Evolutionary conservation across 164 flowering plant genomes (phyloP), one percentile per base, ranked within the genome.

Genomic region (Berberis thunbergii): DNA sequence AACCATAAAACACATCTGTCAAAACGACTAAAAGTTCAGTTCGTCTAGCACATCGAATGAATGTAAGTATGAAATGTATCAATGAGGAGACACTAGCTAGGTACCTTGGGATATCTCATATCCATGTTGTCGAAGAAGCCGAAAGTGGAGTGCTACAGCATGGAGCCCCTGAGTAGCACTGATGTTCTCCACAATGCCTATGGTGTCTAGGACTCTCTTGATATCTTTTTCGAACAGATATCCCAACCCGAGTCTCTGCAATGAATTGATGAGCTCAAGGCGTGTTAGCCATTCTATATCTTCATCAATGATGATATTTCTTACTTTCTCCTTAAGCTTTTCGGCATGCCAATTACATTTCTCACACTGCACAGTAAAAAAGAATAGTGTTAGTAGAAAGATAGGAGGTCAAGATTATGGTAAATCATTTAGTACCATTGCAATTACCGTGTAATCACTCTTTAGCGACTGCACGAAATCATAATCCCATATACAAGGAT

Each of bases 51-150:
- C n/a, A 26, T 26, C 38, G 2, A 11, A 52, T 4, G 26, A 26
- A 26, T 26, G 26, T 26, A 26, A 26, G 26, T 26, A 26, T 26
- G 26, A 26, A 4, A 3, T 4, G 13, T 52, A 52, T 52, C 54
- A 52, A 50, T 50, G 2, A 50, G 12, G 11, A 50, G 11, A 50
- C 8, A 46, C 49, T 46, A 8, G 54, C 54, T 5, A 50, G 11
- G 54, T 49, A 62, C 65, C 65, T 63, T 50, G 57, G 44, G n/a
- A 63, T n/a, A 63, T 12, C 40, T 12, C 13, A 43, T 63, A 63
- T 9, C 45, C 57, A 42, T 58, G 43, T 58, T 58, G 46, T 6
- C 46, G 8, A 9, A 58, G 46, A 3, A 58, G 26, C 44, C 46
- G 49, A 50, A 62, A 62, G 49, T 12, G 41, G 4, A 62, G 45